Evolutionary conservation across 2,329 filamentous ascomycete genomes (phyloP), one percentile per base, ranked within the genome.

Genomic region (Beauveria brongniartii): DNA sequence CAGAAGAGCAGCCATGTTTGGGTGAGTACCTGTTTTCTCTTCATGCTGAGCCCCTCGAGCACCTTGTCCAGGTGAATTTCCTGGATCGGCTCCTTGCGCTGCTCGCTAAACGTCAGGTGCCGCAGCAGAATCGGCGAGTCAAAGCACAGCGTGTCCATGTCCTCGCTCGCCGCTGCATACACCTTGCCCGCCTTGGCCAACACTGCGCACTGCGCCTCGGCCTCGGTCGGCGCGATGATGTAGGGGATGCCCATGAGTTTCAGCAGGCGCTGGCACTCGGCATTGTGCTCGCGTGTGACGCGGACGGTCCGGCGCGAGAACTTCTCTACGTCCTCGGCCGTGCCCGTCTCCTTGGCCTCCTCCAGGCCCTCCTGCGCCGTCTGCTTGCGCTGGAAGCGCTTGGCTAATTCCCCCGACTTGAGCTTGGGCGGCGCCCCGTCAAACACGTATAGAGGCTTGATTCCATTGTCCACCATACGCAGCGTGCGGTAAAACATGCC

Each of bases 401-500:
- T 96, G 51, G 94, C 94, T 61, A 99, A 81, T 77, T 99, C 94
- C 65, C 94, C 94, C 0, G 92, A 96, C 78, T 99, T 99, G 72
- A 99, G 87, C 74, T 97, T 97, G 0, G 94, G 94, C 20, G 94
- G 94, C 10, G 92, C 92, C 62, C 94, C 94, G 69, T 99, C 94
- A 73, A 99, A 99, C 62, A 99, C 93, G 74, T 96, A 99, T 67
- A 99, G 84, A 1, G 94, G 94, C 73, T 99, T 99, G 79, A 99
- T 97, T 62, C 94, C 94, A 69, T 97, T 97, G 77, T 99, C 94
- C 70, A 97, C 91, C 78, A 99, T 97, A 68, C 94, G 92, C 7
- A 99, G 82, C 2, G 94, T 99, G 68, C 94, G 92, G 80, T 99
- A 99, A 80, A 99, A 99, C 87, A 99, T 93, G 71, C 94, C 94